Base-by-base conservation (phyloP, 192 early-diverging fungal genomes). In the Funneliformis mosseae region DNA sequence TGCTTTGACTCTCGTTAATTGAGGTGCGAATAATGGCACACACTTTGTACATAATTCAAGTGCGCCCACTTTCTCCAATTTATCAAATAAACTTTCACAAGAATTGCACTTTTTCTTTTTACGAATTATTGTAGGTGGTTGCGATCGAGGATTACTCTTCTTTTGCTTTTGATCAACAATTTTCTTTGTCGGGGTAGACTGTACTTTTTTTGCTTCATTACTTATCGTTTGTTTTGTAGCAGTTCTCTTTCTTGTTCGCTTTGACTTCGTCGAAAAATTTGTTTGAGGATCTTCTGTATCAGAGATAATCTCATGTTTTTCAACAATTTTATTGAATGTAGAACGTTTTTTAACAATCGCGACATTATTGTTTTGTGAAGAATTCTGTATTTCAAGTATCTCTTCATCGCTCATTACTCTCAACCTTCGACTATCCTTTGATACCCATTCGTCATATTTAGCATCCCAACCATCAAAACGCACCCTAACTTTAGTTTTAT, bases 361-460 rank as follows among this genome's bases (percentile, higher is more conserved):
- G 21, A 23, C 43, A 14, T 41, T 8, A 74, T 14, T 25, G 12
- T 74, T 74, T 14, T 25, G 71, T 27, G 38, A 14, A 46, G 38
- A 21, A 39, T 27, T 27, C 7, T 74, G 39, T 25, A 23, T 23
- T 46, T 46, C 39, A 27, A 39, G 16, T 43, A 76, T 81, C 45
- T 82, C 80, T 0, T 82, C 80, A 14, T 79, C 77, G 5, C 63
- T 67, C 45, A 74, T 59, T 4, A 78, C 60, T 50, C 82, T 80
- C 28, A 89, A 68, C 27, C 87, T 66, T 64, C 82, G 71, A 78
- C 88, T 89, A 14, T 85, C 87, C 0, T 84, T 84, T 4, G 84
- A 76, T 18, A 89, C 71, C 88, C 88, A 89, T 78, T 89, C 88
- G 50, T 89, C 88, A 80, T 83, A 88, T 21, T 83, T 71, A 8